Conservation (phyloP, 148 eudicot species). For the Dianthus caryophyllus region DNA sequence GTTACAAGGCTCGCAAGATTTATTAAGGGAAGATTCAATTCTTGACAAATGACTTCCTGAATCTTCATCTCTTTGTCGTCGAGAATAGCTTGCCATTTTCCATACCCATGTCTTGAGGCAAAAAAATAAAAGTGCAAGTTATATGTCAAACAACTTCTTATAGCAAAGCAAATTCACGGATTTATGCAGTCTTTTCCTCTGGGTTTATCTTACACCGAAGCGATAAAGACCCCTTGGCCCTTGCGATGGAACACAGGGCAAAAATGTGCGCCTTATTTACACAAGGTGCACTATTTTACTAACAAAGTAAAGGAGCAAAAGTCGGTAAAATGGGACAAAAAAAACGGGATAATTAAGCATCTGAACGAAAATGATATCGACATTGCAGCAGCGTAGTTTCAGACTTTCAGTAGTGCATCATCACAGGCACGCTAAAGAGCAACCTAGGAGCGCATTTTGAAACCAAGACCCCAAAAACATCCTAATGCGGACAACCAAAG, state of each 20-base stretch:
- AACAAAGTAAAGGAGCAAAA: too few species aligned
- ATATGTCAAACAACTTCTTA: neutral
- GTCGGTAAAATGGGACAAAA: too few species aligned
- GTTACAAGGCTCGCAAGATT: constrained; percentile 47
- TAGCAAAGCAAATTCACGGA: neutral
- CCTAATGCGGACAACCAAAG: neutral
- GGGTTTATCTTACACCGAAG: neutral
- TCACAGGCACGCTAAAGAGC: too few species aligned
- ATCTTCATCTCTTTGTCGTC: constrained; percentile 75
- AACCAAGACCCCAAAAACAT: neutral
- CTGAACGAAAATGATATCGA: too few species aligned
- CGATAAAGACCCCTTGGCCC: neutral
- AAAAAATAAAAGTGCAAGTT: neutral
- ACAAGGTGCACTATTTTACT: too few species aligned
- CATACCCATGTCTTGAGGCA: constrained; percentile 83
- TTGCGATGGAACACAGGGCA: too few species aligned
- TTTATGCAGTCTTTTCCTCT: neutral
- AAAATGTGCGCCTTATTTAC: too few species aligned
- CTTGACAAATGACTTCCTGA: constrained; percentile 80
- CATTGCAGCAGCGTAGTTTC: too few species aligned
- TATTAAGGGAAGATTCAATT: constrained; percentile 67
- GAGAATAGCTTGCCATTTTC: constrained; percentile 96
- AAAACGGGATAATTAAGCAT: too few species aligned
- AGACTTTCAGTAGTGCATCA: too few species aligned
- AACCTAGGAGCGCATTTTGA: neutral